Percentiles rank a stretch among this genome's conserved stretches.
These are phyloP conservation scores for Salix dunnii DNA, from an alignment of 345 rosid species.

Conservation along the genomic window DNA sequence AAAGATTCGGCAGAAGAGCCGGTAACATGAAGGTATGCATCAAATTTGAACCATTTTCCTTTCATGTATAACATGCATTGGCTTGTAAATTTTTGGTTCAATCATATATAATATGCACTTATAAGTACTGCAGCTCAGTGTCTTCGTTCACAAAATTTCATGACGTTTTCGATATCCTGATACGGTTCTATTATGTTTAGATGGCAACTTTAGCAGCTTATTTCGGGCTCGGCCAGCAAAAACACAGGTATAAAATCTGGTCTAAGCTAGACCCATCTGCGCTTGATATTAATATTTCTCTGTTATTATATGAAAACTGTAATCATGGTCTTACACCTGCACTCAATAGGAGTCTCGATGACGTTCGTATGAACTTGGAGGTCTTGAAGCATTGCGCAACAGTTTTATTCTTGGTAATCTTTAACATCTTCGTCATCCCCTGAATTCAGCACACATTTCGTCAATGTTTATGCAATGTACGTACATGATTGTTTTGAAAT, in stretches of 20 bases:
- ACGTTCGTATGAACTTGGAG: slow-evolving; percentile 86
- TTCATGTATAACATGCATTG: background rate
- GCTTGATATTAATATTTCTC: background rate
- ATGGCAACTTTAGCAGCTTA: slow-evolving; percentile 89
- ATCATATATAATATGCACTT: background rate
- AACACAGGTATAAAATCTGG: slow-evolving; percentile 55
- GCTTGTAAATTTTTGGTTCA: background rate
- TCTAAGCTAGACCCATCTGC: background rate
- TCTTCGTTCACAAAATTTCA: background rate
- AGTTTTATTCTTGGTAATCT: slow-evolving; percentile 70
- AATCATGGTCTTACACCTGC: background rate
- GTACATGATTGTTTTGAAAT: background rate
- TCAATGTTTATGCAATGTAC: background rate
- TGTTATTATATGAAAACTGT: background rate
- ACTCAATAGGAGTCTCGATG: slow-evolving; percentile 69
- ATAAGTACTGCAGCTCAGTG: background rate
- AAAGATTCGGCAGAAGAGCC: slow-evolving; percentile 81
- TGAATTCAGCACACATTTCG: background rate
- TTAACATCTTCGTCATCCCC: background rate
- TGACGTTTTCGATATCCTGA: background rate
- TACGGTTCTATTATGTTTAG: slow-evolving; percentile 24
- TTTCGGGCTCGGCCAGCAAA: slow-evolving; percentile 88
- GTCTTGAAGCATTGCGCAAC: slow-evolving; percentile 88
- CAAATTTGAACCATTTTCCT: background rate
- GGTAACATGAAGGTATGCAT: slow-evolving; percentile 85